A percentile compares a stretch with the other conserved stretches of the same genome.
Evolutionary conservation across 306 rosid genomes (phyloP).

Genomic region (Prunus mira): DNA sequence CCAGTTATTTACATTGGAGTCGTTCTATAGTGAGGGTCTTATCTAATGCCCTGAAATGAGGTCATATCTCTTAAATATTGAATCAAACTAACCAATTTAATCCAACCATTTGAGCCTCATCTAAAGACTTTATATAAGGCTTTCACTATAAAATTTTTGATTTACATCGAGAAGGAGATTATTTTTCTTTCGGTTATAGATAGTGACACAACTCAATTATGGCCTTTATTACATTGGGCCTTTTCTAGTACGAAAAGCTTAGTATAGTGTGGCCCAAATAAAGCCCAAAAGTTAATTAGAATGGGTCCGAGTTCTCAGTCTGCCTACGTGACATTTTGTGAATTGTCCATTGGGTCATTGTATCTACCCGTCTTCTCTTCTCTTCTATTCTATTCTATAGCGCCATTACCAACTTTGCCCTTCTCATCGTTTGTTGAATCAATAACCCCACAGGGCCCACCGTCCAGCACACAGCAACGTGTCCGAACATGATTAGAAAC

Average conservation of each 20-base stretch:
- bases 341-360: too few species aligned
- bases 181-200: too few species aligned
- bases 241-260: not conserved
- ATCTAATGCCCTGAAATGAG: too few species aligned
- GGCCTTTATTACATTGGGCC: not conserved
- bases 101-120: accelerated
- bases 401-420: not conserved
- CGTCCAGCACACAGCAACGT: not conserved
- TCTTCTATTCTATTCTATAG: not conserved
- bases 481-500: not conserved
- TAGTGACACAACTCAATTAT: not conserved
- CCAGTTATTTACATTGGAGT: too few species aligned
- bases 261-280: not conserved
- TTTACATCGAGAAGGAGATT: too few species aligned
- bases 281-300: not conserved
- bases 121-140: too few species aligned
- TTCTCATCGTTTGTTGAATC: not conserved
- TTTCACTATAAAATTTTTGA: too few species aligned
- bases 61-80: too few species aligned
- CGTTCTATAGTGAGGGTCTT: too few species aligned
- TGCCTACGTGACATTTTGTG: too few species aligned
- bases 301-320: not conserved
- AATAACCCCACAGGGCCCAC: not conserved
- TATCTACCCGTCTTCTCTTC: not conserved
- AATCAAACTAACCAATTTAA: too few species aligned